Evolutionary conservation across 2,329 filamentous ascomycete genomes (phyloP), one percentile per base, ranked within the genome.

Genomic region (Colletotrichum sidae): DNA sequence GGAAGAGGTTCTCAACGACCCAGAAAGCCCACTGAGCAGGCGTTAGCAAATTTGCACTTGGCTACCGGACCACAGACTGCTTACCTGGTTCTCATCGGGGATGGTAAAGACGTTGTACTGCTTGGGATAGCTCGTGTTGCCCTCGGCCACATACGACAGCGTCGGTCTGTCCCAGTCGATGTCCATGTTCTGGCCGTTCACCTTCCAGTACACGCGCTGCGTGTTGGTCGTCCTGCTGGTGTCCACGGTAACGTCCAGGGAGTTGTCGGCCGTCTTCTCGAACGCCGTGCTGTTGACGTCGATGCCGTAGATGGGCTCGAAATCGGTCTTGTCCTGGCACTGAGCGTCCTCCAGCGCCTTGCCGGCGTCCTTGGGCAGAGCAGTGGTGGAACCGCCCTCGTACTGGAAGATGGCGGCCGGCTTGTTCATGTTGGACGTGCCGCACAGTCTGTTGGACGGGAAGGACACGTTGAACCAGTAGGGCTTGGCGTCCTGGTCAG

Each of bases 341-440:
- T 56, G 50, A 7, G 60, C 57, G 33, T 74, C 71, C 4, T 71
- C 55, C 2, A 70, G 64, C 2, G 65, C 69, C 35, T 70, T 71
- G 33, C 79, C 79, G 0, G 66, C 59, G 38, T 70, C 62, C 0
- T 72, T 76, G 8, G 78, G 79, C 25, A 73, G 59, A 25, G 67
- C 69, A 4, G 68, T 25, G 46, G 42, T 66, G 2, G 73, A 38
- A 9, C 77, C 76, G 34, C 75, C 77, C 0, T 71, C 70, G 69
- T 82, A 82, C 51, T 71, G 72, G 69, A 81, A 74, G 61, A 82
- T 77, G 50, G 77, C 74, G 0, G 80, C 80, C 0, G 79, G 78
- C 49, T 61, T 69, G 4, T 61, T 67, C 59, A 75, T 78, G 44
- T 69, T 69, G 2, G 74, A 74, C 2, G 66, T 66, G 17, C 78